phyloP scores from a whole-genome alignment of 140 eudicot species.

The Bidens hawaiensis region DNA sequence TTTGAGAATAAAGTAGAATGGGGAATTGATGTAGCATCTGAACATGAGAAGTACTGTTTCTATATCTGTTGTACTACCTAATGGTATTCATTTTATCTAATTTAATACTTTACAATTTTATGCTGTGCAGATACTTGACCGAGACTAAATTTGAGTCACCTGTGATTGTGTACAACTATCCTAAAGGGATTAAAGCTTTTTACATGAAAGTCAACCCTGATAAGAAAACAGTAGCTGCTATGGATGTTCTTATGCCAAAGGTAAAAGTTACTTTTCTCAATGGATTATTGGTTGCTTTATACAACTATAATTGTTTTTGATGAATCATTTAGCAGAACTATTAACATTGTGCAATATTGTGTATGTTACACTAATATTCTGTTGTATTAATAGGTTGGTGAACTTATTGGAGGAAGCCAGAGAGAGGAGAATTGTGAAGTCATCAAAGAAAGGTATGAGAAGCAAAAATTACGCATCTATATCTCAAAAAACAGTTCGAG shows the following conservation, averaged over 20 bases:
- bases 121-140: conserved; percentile 60
- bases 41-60: conserved; percentile 74
- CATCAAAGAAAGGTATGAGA: conserved; percentile 57
- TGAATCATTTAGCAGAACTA: not conserved
- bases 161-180: conserved; percentile 91
- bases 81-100: not conserved
- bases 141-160: conserved; percentile 71
- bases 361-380: not conserved
- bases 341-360: not conserved
- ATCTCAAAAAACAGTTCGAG: no score
- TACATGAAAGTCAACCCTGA: conserved; percentile 91
- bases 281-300: not conserved
- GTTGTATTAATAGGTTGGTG: conserved; percentile 65
- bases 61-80: not conserved
- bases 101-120: not conserved
- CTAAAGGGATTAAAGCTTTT: conserved; percentile 88
- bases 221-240: conserved; percentile 92
- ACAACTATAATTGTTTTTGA: not conserved
- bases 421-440: conserved; percentile 87
- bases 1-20: conserved; percentile 89
- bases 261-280: conserved; percentile 14
- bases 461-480: not conserved
- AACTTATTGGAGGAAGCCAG: conserved; percentile 92
- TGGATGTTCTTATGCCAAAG: conserved; percentile 99
- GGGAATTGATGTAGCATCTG: conserved; percentile 95